Percentiles rank a stretch among this genome's conserved stretches.
Evolutionary conservation across 495 filamentous ascomycete species (phyloP).

Genomic region (Pseudomonodictys pantanalensis): DNA sequence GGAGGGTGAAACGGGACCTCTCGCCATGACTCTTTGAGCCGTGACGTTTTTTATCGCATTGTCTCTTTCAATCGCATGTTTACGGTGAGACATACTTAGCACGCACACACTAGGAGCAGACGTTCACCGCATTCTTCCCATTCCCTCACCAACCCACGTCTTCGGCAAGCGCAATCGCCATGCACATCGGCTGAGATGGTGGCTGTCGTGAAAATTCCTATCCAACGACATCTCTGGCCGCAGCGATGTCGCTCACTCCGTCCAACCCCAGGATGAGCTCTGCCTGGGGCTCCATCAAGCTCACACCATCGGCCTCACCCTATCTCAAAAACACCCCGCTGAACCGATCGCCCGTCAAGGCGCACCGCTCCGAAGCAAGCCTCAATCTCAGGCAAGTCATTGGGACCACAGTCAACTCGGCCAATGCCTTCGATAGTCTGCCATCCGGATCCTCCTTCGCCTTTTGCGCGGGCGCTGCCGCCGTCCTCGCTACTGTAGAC

Average conservation of each 20-base stretch:
- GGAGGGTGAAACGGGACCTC: too few relatives aligned
- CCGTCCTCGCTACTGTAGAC: slow-evolving; percentile 79
- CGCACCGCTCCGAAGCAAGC: slow-evolving; percentile 47
- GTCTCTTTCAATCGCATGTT: too few relatives aligned
- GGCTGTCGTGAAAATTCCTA: slow-evolving; percentile 14
- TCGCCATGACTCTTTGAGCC: too few relatives aligned
- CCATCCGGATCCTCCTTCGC: slow-evolving; percentile 70
- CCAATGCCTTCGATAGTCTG: slow-evolving; percentile 81
- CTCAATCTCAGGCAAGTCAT: slow-evolving; percentile 79
- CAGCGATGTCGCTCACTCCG: slow-evolving; percentile 36
- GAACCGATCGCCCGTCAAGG: slow-evolving; percentile 61
- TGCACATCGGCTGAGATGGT: slow-evolving; percentile 33
- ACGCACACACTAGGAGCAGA: too few relatives aligned
- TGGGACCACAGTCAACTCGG: slow-evolving; percentile 79
- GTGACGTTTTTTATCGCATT: too few relatives aligned
- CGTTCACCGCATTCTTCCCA: slow-evolving; percentile 2
- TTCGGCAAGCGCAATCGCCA: slow-evolving; percentile 31
- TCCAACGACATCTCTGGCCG: slow-evolving; percentile 28
- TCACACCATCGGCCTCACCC: slow-evolving; percentile 79
- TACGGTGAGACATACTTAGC: too few relatives aligned
- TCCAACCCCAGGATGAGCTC: slow-evolving; percentile 50
- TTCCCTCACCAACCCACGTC: slow-evolving; percentile 21
- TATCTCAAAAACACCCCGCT: slow-evolving; percentile 47
- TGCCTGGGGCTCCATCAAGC: slow-evolving; percentile 55
- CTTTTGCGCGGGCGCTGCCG: slow-evolving; percentile 89